Base-by-base conservation (phyloP, 805 yeast genomes). In the Deakozyma indianensis region DNA sequence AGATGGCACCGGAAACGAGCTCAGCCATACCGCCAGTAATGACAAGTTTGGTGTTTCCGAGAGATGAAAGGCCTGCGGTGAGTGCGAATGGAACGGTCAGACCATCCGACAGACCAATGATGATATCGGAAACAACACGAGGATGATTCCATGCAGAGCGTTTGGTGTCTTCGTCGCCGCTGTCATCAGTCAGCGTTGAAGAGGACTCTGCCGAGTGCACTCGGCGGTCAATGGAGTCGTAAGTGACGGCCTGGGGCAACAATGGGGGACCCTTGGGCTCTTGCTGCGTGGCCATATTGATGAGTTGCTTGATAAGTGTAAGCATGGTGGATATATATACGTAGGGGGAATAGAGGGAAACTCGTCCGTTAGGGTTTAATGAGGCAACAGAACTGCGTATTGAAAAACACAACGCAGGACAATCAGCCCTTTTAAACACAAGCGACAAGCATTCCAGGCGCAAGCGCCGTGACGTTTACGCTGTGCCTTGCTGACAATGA, bases 11-110 rank as follows among this genome's bases (percentile, higher is more conserved):
- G 3, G 95, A 83, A 2, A 90, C 94, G 53, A 90, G 75, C 68
- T 90, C 98, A 7, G 97, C 97, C 74, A 90, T 76, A 22, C 97
- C 98, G 71, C 97, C 98, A 23, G 97, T 87, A 50, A 90, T 87
- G 44, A 90, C 98, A 51, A 90, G 73, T 61, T 76, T 82, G 16
- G 95, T 69, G 61, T 85, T 83, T 45, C 98, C 98, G 45, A 90
- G 72, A 1, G 94, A 80, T 1, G 95, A 82, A 46, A 90, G 72
- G 43, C 97, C 98, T 0, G 98, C 97, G 1, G 97, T 92, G 54
- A 92, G 73, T 1, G 98, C 98, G 70, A 90, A 90, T n/a, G 98
- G 98, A 35, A 90, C 98, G 0, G 97, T 90, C 52, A 90, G 73
- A 3, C 98, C 98, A 61, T 90, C 98, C 28, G 92, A 80, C 43